These are phyloP conservation scores for Gomphus bonarii DNA, from an alignment of 1,284 basidiomycete species.

Conservation along the genomic window DNA sequence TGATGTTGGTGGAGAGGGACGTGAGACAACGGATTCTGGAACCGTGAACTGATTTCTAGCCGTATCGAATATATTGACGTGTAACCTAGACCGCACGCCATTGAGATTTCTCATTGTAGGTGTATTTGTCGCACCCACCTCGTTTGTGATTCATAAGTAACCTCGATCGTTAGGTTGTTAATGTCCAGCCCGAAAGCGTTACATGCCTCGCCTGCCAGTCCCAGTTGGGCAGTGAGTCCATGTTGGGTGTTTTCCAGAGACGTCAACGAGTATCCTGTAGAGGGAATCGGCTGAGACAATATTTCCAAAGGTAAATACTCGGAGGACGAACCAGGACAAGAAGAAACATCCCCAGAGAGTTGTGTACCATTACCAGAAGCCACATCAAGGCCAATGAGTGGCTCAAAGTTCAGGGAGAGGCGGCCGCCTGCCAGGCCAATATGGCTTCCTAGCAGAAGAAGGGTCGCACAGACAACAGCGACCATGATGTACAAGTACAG, in stretches of 20 bases:
- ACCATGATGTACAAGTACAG: neutral
- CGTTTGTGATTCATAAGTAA: conserved; percentile 50
- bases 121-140: conserved; percentile 28
- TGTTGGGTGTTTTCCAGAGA: conserved; percentile 32
- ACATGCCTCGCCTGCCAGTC: conserved; percentile 51
- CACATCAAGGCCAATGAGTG: neutral
- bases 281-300: neutral
- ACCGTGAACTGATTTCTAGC: conserved; percentile 58
- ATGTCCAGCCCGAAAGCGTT: conserved; percentile 68
- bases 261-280: conserved; percentile 41
- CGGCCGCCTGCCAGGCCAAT: neutral
- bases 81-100: conserved; percentile 36
- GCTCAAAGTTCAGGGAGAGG: neutral
- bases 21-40: conserved; percentile 45
- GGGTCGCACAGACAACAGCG: neutral
- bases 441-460: neutral
- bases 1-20: conserved; percentile 28
- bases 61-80: conserved; percentile 69
- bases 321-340: neutral
- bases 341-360: conserved; percentile 1
- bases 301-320: neutral
- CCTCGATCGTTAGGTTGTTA: conserved; percentile 47
- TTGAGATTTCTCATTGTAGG: neutral
- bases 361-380: neutral
- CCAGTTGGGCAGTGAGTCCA: conserved; percentile 48